Percentiles rank a stretch among this genome's conserved stretches.
phyloP scores from a whole-genome alignment of 1,139 yeast species.

The Geotrichum klebahnii region DNA sequence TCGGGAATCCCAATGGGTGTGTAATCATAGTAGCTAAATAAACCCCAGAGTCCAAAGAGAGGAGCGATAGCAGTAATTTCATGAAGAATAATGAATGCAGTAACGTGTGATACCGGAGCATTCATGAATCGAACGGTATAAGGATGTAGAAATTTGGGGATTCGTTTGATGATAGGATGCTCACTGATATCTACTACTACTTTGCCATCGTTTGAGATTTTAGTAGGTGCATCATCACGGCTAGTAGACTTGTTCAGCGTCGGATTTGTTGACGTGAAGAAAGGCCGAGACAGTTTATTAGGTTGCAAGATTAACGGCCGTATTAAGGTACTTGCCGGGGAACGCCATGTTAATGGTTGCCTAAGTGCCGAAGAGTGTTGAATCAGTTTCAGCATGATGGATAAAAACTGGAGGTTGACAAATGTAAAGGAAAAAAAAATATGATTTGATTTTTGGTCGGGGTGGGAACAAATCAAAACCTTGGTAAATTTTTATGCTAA shows the following conservation, averaged over 20 bases:
- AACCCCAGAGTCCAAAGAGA: constrained; percentile 69
- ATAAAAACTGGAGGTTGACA: background rate
- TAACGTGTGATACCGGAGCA: constrained; percentile 68
- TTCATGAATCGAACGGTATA: constrained; percentile 49
- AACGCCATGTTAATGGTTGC: constrained; percentile 2
- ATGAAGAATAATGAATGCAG: constrained; percentile 74
- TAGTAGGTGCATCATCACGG: background rate
- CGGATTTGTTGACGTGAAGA: background rate
- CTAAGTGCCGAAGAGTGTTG: background rate
- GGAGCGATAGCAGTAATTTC: constrained; percentile 84
- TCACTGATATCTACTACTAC: constrained; percentile 19
- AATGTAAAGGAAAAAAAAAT: no score
- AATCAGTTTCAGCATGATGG: background rate
- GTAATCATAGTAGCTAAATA: constrained; percentile 55
- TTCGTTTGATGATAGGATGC: constrained; percentile 19
- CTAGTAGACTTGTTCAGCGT: background rate
- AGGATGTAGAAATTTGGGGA: constrained; percentile 50
- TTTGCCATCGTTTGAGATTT: constrained; percentile 8
- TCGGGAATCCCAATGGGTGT: constrained; percentile 54
- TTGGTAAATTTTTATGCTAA: no score
- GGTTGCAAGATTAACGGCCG: background rate
- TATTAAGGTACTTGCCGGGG: background rate
- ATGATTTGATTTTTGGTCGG: background rate
- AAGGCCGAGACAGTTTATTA: background rate
- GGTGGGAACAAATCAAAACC: background rate